These are phyloP conservation scores for Alternaria infectoria DNA, from an alignment of 2,329 filamentous ascomycete genomes.

Conservation along the genomic window DNA sequence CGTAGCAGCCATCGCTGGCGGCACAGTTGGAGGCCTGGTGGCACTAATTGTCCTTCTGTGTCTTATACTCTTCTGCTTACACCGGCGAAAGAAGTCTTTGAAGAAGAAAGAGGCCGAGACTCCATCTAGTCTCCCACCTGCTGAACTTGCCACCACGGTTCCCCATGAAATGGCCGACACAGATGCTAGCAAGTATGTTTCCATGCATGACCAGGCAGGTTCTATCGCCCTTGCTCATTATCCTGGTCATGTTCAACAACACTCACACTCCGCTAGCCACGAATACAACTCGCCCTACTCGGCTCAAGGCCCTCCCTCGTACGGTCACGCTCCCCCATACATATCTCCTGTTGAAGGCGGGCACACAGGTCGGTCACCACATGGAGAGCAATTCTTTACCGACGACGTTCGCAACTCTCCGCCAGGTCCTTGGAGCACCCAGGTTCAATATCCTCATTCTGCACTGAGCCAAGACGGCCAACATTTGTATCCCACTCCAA, in stretches of 20 bases:
- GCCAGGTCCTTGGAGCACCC: constrained; percentile 26
- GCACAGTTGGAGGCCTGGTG: constrained; percentile 48
- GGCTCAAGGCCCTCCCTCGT: constrained; percentile 25
- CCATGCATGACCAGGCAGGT: constrained; percentile 31
- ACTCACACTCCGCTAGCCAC: constrained; percentile 29
- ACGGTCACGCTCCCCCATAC: constrained; percentile 12
- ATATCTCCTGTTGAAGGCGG: constrained; percentile 20
- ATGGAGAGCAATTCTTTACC: constrained; percentile 19
- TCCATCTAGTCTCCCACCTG: constrained; percentile 26
- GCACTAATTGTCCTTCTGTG: constrained; percentile 40
- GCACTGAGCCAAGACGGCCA: constrained; percentile 26
- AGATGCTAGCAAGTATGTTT: constrained; percentile 35
- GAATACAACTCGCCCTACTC: constrained; percentile 25
- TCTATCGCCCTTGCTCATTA: constrained; percentile 17
- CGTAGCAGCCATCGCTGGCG: constrained; percentile 49
- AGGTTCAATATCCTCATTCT: constrained; percentile 24
- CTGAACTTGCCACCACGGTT: constrained; percentile 40
- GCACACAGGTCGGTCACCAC: constrained; percentile 11
- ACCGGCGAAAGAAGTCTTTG: constrained; percentile 42
- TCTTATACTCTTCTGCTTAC: constrained; percentile 46
- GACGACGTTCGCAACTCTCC: constrained; percentile 24
- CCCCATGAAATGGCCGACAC: constrained; percentile 39
- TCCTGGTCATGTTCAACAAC: constrained; percentile 18
- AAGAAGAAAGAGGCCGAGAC: constrained; percentile 21
- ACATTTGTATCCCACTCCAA: constrained; percentile 32